phyloP scores from a whole-genome alignment of 768 basidiomycete species.

The Lyophyllum decastes region DNA sequence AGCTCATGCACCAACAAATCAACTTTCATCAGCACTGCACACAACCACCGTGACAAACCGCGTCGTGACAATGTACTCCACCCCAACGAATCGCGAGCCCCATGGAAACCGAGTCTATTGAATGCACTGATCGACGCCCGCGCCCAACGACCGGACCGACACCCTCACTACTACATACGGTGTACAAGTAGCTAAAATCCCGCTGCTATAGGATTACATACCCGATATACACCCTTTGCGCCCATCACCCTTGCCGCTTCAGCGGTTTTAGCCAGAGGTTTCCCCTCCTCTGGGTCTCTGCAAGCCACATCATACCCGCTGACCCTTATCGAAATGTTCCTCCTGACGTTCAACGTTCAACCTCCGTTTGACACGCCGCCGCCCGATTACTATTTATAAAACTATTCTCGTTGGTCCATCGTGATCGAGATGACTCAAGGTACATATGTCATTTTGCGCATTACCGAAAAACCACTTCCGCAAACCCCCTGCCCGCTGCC shows the following conservation, averaged over 20 bases:
- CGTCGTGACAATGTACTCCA: neutral
- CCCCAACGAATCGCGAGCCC: neutral
- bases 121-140: neutral
- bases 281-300: no score
- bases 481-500: neutral
- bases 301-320: conserved; percentile 1
- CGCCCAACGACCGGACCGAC: neutral
- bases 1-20: neutral
- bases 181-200: conserved; percentile 1
- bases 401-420: neutral
- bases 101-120: neutral
- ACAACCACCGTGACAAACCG: neutral
- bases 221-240: neutral
- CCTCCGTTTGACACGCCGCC: neutral
- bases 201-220: neutral
- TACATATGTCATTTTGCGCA: neutral
- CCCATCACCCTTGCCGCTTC: neutral
- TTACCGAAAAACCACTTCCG: neutral
- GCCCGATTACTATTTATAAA: neutral
- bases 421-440: neutral
- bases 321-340: neutral
- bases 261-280: neutral
- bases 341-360: neutral
- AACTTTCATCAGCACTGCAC: neutral
- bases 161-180: neutral